These are phyloP conservation scores for Pseudevernia furfuracea DNA, from an alignment of 495 filamentous ascomycete genomes.

Conservation along the genomic window DNA sequence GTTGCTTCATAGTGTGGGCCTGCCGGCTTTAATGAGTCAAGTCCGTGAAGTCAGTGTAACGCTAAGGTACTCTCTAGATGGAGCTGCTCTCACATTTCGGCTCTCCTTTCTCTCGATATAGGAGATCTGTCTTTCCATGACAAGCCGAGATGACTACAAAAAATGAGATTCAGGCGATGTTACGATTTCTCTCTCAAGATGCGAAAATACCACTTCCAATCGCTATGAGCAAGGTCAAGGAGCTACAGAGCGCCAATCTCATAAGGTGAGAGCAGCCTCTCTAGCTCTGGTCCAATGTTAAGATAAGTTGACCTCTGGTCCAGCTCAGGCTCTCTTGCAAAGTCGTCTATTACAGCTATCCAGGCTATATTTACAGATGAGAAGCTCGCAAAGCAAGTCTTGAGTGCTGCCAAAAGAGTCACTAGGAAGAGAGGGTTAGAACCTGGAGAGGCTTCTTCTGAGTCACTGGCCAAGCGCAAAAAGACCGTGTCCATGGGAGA, in stretches of 20 bases:
- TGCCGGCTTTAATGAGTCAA: neutral
- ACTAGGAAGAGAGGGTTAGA: slow-evolving; percentile 49
- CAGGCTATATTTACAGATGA: slow-evolving; percentile 57
- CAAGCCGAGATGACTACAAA: slow-evolving; percentile 31
- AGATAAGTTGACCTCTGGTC: neutral
- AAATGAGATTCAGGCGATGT: slow-evolving; percentile 56
- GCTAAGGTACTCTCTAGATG: no score
- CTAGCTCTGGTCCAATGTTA: slow-evolving; percentile 7
- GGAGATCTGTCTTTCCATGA: neutral
- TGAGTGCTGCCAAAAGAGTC: slow-evolving; percentile 53
- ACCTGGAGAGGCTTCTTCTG: slow-evolving; percentile 30
- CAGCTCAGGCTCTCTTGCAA: slow-evolving; percentile 52
- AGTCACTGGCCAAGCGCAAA: slow-evolving; percentile 35
- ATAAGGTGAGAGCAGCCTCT: slow-evolving; percentile 41
- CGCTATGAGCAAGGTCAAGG: slow-evolving; percentile 61
- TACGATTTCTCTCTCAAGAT: slow-evolving; percentile 69
- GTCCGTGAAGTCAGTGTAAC: no score
- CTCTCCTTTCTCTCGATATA: neutral
- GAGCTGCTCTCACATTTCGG: neutral
- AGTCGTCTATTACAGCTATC: slow-evolving; percentile 46
- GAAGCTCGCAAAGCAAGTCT: slow-evolving; percentile 59
- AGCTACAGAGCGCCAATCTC: slow-evolving; percentile 55
- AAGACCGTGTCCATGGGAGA: slow-evolving; percentile 39
- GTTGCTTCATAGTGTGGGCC: neutral
- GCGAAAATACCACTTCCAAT: slow-evolving; percentile 61